Evolutionary conservation across 495 filamentous ascomycete species (phyloP).

Genomic region (Neurospora discreta): DNA sequence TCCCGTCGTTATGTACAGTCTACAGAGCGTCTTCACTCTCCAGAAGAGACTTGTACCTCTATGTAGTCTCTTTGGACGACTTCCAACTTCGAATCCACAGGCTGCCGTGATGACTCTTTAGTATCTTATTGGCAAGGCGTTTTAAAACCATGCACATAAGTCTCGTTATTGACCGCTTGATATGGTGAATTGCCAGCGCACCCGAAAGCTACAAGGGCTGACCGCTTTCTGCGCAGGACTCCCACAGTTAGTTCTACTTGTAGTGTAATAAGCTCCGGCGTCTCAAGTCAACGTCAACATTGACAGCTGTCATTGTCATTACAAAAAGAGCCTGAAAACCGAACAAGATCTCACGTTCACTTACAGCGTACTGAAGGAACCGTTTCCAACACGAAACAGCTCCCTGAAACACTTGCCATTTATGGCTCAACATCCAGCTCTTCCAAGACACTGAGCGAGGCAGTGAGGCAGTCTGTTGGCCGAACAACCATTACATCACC

Average conservation of each 20-base stretch:
- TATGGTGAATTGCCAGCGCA: neutral
- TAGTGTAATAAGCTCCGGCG: neutral
- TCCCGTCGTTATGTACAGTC: neutral
- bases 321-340: neutral
- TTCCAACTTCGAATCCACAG: neutral
- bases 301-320: neutral
- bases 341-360: neutral
- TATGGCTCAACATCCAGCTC: neutral
- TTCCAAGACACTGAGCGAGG: neutral
- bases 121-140: neutral
- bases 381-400: neutral
- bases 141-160: neutral
- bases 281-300: neutral
- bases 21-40: neutral
- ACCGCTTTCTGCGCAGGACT: neutral
- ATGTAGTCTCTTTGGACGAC: neutral
- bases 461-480: neutral
- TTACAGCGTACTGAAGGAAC: neutral
- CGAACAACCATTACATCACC: neutral
- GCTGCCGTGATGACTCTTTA: neutral
- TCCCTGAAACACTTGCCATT: neutral
- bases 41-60: neutral
- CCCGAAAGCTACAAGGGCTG: neutral
- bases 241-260: neutral
- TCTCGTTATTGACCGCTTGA: neutral